phyloP scores from a whole-genome alignment of 352 stramenopile species.

The Stephanocyclus meneghinianus region DNA sequence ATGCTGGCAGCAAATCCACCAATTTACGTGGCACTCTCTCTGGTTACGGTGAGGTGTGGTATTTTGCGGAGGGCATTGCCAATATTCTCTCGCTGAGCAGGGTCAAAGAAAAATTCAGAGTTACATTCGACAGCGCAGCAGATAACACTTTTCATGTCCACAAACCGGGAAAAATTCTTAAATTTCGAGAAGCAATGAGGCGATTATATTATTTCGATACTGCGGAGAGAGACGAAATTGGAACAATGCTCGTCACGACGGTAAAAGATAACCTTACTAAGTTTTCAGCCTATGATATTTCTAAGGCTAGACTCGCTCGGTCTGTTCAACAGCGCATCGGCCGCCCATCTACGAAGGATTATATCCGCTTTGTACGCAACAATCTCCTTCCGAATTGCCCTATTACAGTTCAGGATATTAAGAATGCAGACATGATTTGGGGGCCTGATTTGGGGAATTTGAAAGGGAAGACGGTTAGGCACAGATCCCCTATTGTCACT shows the following conservation, averaged over 20 bases:
- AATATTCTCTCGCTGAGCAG: conserved; percentile 50
- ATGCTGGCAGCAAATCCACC: neutral
- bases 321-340: conserved; percentile 25
- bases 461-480: neutral
- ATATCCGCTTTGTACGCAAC: neutral
- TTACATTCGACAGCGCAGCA: conserved; percentile 37
- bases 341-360: conserved; percentile 40
- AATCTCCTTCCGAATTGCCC: conserved; percentile 25
- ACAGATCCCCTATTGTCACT: neutral
- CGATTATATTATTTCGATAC: too few species aligned
- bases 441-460: too few species aligned
- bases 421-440: too few species aligned
- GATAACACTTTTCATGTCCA: conserved; percentile 13
- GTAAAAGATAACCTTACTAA: conserved; percentile 19
- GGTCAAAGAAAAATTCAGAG: conserved; percentile 30
- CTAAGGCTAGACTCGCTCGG: conserved; percentile 24
- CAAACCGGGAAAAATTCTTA: neutral
- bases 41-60: conserved; percentile 46
- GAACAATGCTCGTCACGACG: conserved; percentile 7
- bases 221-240: neutral
- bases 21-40: too few species aligned
- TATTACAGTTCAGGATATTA: conserved; percentile 2
- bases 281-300: conserved; percentile 25
- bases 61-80: too few species aligned
- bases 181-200: conserved; percentile 4